A percentile compares a stretch with the other conserved stretches of the same genome.
Evolutionary conservation across 768 basidiomycete species (phyloP).

Genomic region (Flagelloscypha sp.): DNA sequence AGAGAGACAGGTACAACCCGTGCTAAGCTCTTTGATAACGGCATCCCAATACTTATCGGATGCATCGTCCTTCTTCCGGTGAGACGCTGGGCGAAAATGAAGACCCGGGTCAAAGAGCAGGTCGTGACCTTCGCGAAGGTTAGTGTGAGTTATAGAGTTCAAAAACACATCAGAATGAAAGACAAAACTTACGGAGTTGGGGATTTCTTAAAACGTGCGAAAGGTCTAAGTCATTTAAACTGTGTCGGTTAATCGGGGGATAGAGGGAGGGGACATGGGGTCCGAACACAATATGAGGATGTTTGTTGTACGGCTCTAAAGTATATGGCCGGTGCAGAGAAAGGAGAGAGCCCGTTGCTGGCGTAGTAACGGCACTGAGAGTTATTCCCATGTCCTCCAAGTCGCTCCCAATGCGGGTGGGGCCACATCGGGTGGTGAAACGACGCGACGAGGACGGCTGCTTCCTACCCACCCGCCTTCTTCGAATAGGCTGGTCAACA

Average conservation of each 20-base stretch:
- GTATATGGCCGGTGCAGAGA: conserved; percentile 14
- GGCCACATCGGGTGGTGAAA: no score
- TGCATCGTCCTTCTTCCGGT: conserved; percentile 61
- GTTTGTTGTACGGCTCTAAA: conserved; percentile 16
- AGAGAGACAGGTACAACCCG: conserved; percentile 79
- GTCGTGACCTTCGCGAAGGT: conserved; percentile 59
- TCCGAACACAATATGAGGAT: no score
- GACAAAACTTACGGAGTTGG: conserved; percentile 66
- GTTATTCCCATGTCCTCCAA: conserved; percentile 37
- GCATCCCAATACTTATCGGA: conserved; percentile 84
- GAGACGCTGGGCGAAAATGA: conserved; percentile 73
- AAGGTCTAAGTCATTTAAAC: conserved; percentile 79
- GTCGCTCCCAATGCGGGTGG: conserved; percentile 23
- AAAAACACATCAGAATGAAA: conserved; percentile 8
- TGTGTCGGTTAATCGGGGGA: conserved; percentile 77
- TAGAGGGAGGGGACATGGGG: conserved; percentile 58
- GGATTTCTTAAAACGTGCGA: conserved; percentile 82
- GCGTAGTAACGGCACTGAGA: conserved; percentile 19
- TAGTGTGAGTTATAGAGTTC: no score
- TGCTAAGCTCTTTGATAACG: conserved; percentile 66
- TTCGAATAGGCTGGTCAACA: no score
- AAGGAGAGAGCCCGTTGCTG: conserved; percentile 36
- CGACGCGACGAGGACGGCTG: no score
- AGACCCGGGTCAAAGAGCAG: conserved; percentile 80
- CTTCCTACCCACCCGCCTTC: no score